phyloP scores from a whole-genome alignment of 2,329 filamentous ascomycete species.

The Sarocladiaceae sp. region DNA sequence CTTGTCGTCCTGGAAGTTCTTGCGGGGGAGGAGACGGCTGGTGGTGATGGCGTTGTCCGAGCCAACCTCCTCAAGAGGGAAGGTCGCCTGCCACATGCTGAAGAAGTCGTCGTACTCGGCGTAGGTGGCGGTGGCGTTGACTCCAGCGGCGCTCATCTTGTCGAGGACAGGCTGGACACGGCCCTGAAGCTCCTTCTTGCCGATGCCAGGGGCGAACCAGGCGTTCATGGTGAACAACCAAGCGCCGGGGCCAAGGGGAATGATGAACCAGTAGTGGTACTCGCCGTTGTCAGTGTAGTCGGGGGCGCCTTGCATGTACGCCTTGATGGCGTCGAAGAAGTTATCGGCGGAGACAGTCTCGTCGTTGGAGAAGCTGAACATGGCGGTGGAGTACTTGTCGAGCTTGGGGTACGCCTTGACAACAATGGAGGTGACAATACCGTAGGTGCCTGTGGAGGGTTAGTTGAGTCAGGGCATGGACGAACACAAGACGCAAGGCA shows the following conservation, averaged over 20 bases:
- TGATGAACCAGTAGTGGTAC: constrained; percentile 7
- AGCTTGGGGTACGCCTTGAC: constrained; percentile 12
- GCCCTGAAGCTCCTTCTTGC: background rate
- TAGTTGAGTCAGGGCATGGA: background rate
- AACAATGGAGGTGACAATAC: constrained; percentile 14
- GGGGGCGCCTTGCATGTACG: constrained; percentile 2
- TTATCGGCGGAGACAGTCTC: background rate
- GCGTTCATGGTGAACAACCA: constrained; percentile 4
- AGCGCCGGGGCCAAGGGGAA: background rate
- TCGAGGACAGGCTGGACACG: constrained; percentile 1
- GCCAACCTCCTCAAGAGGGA: constrained; percentile 1
- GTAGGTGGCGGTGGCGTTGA: background rate
- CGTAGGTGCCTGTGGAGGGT: constrained; percentile 21
- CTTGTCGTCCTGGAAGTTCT: background rate
- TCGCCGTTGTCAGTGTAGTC: constrained; percentile 4
- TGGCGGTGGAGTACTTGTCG: constrained; percentile 1
- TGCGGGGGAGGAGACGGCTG: background rate
- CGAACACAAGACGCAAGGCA: background rate
- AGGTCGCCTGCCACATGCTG: background rate
- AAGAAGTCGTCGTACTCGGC: constrained; percentile 1
- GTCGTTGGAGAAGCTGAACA: background rate
- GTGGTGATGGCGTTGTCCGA: constrained; percentile 4
- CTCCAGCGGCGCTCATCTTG: constrained; percentile 1
- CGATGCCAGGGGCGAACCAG: constrained; percentile 4
- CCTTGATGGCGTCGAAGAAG: background rate